A percentile compares a stretch with the other conserved stretches of the same genome.
These are phyloP conservation scores for Xylaria sp. DNA, from an alignment of 2,329 filamentous ascomycete genomes.

Conservation along the genomic window DNA sequence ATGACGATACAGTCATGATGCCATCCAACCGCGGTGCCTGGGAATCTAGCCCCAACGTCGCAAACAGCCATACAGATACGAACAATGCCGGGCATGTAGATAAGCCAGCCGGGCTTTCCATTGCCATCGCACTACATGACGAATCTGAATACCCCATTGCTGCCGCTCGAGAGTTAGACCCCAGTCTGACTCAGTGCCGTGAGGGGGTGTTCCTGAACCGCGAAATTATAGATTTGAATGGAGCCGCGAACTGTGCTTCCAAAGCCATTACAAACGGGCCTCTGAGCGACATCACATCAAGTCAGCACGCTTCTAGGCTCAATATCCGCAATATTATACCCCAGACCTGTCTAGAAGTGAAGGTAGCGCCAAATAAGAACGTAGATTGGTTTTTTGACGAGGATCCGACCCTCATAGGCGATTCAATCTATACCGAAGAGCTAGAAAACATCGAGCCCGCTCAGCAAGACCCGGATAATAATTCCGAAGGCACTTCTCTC, in stretches of 20 bases:
- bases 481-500: slow-evolving; percentile 1
- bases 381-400: slow-evolving; percentile 33
- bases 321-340: slow-evolving; percentile 10
- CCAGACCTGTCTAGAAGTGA: slow-evolving; percentile 26
- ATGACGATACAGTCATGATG: slow-evolving; percentile 16
- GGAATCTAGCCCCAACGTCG: not conserved
- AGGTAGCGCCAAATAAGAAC: not conserved
- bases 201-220: not conserved
- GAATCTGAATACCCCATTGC: not conserved
- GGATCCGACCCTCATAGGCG: slow-evolving; percentile 40
- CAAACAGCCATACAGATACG: not conserved
- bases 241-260: not conserved
- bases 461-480: not conserved
- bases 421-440: slow-evolving; percentile 37
- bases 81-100: not conserved
- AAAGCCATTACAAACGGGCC: not conserved
- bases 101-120: not conserved
- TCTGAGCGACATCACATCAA: slow-evolving; percentile 20
- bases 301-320: not conserved
- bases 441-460: not conserved
- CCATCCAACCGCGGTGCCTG: not conserved
- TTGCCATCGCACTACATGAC: not conserved
- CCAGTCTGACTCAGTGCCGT: not conserved
- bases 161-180: not conserved
- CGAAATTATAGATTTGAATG: not conserved